Percentiles rank a stretch among this genome's conserved stretches.
Evolutionary conservation across 495 filamentous ascomycete species (phyloP).

Genomic region (Annulohypoxylon nitens): DNA sequence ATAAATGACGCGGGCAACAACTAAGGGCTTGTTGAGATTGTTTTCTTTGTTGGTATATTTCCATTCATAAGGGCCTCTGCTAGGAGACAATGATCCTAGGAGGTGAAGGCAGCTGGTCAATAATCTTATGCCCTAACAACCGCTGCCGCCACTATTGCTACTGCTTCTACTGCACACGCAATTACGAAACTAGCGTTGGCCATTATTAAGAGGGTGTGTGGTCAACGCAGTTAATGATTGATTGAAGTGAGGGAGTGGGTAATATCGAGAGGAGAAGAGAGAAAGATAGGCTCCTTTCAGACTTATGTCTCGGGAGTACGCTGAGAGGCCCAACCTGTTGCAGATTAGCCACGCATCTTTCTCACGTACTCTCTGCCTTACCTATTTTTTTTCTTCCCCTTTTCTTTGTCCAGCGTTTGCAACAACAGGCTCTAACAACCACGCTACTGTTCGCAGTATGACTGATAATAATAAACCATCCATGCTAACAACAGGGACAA

Average conservation of each 20-base stretch:
- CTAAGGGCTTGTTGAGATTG: conserved; percentile 54
- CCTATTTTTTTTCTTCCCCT: conserved; percentile 20
- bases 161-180: conserved; percentile 29
- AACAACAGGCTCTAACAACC: conserved; percentile 38
- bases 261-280: conserved; percentile 17
- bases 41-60: conserved; percentile 55
- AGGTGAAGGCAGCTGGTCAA: conserved; percentile 37
- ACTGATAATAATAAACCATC: conserved; percentile 21
- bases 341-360: conserved; percentile 44
- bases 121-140: conserved; percentile 48
- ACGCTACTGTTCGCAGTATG: conserved; percentile 44
- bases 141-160: conserved; percentile 16
- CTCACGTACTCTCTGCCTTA: conserved; percentile 23
- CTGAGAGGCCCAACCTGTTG: conserved; percentile 49
- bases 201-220: conserved; percentile 39
- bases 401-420: conserved; percentile 58
- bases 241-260: conserved; percentile 20
- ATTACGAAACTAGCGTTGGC: conserved; percentile 35
- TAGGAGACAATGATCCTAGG: conserved; percentile 53
- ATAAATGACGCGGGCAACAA: conserved; percentile 48
- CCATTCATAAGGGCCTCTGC: conserved; percentile 43
- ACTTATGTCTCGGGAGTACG: conserved; percentile 60
- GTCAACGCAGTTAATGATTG: conserved; percentile 29
- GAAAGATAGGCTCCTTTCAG: conserved; percentile 38
- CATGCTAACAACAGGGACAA: conserved; percentile 31